Conservation (phyloP, 2,329 filamentous ascomycete genomes). For the Ceratocystis cubensis region DNA sequence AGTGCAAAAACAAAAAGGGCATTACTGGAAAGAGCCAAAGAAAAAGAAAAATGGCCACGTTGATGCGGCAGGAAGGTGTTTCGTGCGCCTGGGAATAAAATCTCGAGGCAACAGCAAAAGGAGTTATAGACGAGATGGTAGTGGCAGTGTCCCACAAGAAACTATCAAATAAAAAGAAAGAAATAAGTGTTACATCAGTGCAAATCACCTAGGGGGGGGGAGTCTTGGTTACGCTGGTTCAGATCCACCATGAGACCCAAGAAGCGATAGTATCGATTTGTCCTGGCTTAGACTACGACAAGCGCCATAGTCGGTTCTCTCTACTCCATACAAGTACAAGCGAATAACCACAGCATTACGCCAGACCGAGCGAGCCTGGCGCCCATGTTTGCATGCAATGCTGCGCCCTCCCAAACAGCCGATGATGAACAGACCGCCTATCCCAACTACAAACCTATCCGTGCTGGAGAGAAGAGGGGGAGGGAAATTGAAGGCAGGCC, state of each 20-base stretch:
- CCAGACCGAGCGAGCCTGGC: neutral
- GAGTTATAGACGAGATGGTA: neutral
- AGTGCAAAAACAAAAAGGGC: no score
- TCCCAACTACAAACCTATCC: neutral
- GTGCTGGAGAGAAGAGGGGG: neutral
- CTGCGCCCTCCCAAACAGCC: neutral
- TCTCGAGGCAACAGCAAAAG: neutral
- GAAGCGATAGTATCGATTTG: neutral
- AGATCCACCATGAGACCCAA: neutral
- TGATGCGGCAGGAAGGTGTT: neutral
- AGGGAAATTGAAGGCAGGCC: neutral
- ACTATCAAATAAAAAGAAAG: neutral
- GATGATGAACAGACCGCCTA: constrained; percentile 8
- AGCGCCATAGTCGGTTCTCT: no score
- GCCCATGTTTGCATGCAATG: neutral
- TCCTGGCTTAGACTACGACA: neutral
- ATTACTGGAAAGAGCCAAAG: neutral
- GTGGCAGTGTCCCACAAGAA: neutral
- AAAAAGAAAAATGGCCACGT: neutral
- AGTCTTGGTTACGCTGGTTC: neutral
- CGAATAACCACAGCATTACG: neutral
- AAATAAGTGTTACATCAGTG: constrained; percentile 1
- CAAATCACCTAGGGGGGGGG: neutral
- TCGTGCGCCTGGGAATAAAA: neutral
- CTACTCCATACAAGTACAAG: no score